phyloP scores from a whole-genome alignment of 257 asterid genomes.

The Nicotiana tomentosiformis region DNA sequence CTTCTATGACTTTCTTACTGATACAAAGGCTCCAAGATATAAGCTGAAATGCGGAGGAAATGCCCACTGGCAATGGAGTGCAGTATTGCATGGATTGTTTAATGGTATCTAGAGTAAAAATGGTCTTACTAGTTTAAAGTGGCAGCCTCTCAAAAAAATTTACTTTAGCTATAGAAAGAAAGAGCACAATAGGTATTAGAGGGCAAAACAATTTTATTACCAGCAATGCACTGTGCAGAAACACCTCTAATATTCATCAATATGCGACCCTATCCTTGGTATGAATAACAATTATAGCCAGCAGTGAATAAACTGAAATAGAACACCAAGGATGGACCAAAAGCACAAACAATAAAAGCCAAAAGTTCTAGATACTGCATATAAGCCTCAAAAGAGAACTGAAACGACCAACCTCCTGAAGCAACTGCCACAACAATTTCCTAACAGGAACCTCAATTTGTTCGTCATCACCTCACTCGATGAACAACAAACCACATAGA shows the following conservation, averaged over 20 bases:
- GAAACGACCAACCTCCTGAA: not conserved
- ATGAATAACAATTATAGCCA: not conserved
- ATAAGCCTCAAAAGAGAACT: not conserved
- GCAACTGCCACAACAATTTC: not conserved
- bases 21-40: not conserved
- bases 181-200: not conserved
- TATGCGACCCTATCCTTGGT: not conserved
- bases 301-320: not conserved
- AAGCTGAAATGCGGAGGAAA: not conserved
- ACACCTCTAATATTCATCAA: not conserved
- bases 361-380: not conserved
- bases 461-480: not conserved
- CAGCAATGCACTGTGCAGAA: not conserved
- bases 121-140: not conserved
- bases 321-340: constrained; percentile 1
- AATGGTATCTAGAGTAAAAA: not conserved
- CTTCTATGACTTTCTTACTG: not conserved
- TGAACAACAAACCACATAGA: not conserved
- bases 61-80: not conserved
- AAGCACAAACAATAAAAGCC: not conserved
- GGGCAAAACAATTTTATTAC: not conserved
- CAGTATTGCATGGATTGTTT: not conserved
- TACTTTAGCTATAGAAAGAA: not conserved
- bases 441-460: constrained; percentile 1
- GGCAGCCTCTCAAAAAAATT: not conserved